Conservation (phyloP, 495 filamentous ascomycete species). For the Penicillium riverlandense region DNA sequence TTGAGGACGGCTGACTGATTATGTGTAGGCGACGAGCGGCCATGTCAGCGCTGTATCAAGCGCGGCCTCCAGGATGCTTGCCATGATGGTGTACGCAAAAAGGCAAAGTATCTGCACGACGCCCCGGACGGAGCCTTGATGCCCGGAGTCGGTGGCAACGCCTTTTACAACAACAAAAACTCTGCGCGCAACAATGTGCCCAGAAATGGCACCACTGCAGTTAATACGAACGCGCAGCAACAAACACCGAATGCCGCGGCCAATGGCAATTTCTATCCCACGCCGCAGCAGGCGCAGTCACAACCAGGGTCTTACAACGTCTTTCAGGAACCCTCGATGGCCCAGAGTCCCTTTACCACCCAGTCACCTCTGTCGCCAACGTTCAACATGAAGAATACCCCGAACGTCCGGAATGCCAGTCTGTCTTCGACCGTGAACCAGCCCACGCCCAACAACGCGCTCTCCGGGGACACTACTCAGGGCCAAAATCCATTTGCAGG, state of each 20-base stretch:
- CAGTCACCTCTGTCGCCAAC: constrained; percentile 65
- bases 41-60: constrained; percentile 90
- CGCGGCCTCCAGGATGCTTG: constrained; percentile 82
- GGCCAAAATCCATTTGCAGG: constrained; percentile 45
- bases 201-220: constrained; percentile 23
- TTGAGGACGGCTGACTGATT: background rate
- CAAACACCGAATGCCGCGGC: constrained; percentile 9
- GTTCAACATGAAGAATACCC: constrained; percentile 44
- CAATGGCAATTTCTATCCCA: constrained; percentile 24
- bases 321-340: constrained; percentile 33
- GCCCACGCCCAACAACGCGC: constrained; percentile 22
- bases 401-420: constrained; percentile 31
- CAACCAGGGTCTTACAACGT: constrained; percentile 29
- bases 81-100: constrained; percentile 94
- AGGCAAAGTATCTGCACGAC: constrained; percentile 98
- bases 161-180: constrained; percentile 26
- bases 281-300: constrained; percentile 21
- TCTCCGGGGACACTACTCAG: constrained; percentile 25
- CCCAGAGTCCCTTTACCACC: constrained; percentile 50
- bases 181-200: constrained; percentile 20
- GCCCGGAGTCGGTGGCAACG: constrained; percentile 47
- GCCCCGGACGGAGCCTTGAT: constrained; percentile 73
- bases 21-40: constrained; percentile 68
- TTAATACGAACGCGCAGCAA: constrained; percentile 17
- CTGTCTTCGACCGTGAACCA: constrained; percentile 28